Evolutionary conservation across 148 eudicot genomes (phyloP).

Genomic region (Rhododendron mucronatum): DNA sequence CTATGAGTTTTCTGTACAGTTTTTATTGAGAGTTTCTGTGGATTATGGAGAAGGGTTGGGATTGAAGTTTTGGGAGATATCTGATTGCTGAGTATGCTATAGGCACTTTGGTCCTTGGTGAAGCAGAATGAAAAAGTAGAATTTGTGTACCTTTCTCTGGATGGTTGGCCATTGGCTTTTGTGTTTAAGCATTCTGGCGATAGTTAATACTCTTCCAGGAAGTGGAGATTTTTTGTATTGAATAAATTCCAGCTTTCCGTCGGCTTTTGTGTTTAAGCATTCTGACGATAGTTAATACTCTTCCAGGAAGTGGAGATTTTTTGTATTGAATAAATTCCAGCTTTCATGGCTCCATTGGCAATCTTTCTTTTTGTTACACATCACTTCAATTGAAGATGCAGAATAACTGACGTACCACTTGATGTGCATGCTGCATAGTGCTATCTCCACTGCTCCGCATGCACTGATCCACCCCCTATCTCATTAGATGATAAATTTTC

Average conservation of each 20-base stretch:
- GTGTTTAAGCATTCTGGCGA: background rate
- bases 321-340: background rate
- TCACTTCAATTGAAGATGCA: background rate
- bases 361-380: background rate
- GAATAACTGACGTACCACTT: background rate
- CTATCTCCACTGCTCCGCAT: background rate
- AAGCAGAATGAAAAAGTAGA: background rate
- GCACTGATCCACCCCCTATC: background rate
- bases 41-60: background rate
- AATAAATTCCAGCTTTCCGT: background rate
- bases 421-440: background rate
- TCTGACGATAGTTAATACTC: background rate
- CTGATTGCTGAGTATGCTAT: background rate
- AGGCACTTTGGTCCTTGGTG: background rate
- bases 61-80: background rate
- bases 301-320: background rate
- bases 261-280: background rate
- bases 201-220: background rate
- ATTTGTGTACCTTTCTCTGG: background rate
- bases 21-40: background rate
- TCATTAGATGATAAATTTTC: background rate
- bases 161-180: background rate
- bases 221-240: background rate
- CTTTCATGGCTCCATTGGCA: background rate
- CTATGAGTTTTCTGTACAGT: background rate